Evolutionary conservation across 108 stramenopile genomes (phyloP).

Genomic region (Nannochloropsis salina): DNA sequence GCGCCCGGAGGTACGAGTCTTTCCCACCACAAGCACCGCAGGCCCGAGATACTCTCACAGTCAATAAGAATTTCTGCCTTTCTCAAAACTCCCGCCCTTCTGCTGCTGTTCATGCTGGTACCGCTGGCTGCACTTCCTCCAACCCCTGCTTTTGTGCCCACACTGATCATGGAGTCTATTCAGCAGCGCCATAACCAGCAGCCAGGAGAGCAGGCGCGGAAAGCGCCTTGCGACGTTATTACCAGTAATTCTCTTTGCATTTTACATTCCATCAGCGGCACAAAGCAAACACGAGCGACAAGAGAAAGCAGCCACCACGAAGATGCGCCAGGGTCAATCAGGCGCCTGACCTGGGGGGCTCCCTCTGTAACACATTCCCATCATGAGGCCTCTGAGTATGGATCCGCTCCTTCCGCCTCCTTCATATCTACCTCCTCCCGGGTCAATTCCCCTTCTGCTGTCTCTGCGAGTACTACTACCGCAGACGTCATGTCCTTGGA

Average conservation of each 20-base stretch:
- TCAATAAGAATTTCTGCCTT: conserved; percentile 15
- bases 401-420: not conserved
- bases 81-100: not conserved
- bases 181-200: not conserved
- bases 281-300: not conserved
- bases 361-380: not conserved
- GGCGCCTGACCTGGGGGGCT: conserved; percentile 15
- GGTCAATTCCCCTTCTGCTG: not conserved
- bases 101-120: conserved; percentile 6
- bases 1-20: too few relatives aligned
- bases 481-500: conserved; percentile 35
- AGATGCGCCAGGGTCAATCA: not conserved
- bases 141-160: not conserved
- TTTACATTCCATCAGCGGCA: not conserved
- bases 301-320: not conserved
- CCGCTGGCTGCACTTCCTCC: not conserved
- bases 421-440: not conserved
- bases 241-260: not conserved
- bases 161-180: not conserved
- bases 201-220: not conserved
- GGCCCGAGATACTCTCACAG: not conserved
- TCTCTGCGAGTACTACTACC: not conserved
- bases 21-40: too few relatives aligned
- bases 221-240: not conserved
- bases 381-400: not conserved